Conservation (phyloP, 2,329 filamentous ascomycete genomes). For the Tolypocladium guangdongense region DNA sequence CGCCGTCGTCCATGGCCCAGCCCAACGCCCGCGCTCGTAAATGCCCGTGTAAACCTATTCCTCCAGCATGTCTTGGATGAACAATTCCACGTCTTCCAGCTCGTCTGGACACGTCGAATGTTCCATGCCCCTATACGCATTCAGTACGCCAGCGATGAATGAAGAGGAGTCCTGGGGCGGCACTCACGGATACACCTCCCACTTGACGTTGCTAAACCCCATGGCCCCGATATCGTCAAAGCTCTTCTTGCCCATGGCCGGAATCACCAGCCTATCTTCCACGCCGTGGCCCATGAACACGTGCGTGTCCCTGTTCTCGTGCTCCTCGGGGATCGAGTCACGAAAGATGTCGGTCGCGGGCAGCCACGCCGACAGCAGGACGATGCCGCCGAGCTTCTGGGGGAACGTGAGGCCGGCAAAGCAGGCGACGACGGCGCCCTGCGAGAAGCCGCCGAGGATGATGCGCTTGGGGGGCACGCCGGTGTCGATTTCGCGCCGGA, state of each 20-base stretch:
- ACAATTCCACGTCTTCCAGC: slow-evolving; percentile 68
- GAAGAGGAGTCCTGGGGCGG: neutral
- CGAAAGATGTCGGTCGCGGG: slow-evolving; percentile 40
- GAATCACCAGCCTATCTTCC: slow-evolving; percentile 57
- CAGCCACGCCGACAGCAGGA: slow-evolving; percentile 71
- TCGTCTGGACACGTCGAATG: slow-evolving; percentile 71
- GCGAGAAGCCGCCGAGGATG: slow-evolving; percentile 66
- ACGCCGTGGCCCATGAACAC: slow-evolving; percentile 78
- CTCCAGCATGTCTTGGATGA: neutral
- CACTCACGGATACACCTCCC: slow-evolving; percentile 64
- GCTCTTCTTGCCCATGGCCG: slow-evolving; percentile 54
- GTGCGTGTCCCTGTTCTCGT: slow-evolving; percentile 49
- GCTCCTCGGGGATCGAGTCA: slow-evolving; percentile 18
- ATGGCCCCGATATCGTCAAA: slow-evolving; percentile 50
- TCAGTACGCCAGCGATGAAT: neutral
- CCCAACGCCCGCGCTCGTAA: neutral
- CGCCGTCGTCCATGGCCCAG: neutral
- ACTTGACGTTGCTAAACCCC: slow-evolving; percentile 57
- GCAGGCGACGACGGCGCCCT: slow-evolving; percentile 74
- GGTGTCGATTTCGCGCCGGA: slow-evolving; percentile 64
- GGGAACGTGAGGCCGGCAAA: slow-evolving; percentile 60
- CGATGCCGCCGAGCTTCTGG: slow-evolving; percentile 63
- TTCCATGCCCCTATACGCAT: slow-evolving; percentile 45
- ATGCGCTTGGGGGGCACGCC: slow-evolving; percentile 71
- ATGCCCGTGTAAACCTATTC: neutral